Percentiles rank a stretch among this genome's conserved stretches.
These are phyloP conservation scores for Phytophthora meadii DNA, from an alignment of 352 stramenopile species.

Conservation along the genomic window DNA sequence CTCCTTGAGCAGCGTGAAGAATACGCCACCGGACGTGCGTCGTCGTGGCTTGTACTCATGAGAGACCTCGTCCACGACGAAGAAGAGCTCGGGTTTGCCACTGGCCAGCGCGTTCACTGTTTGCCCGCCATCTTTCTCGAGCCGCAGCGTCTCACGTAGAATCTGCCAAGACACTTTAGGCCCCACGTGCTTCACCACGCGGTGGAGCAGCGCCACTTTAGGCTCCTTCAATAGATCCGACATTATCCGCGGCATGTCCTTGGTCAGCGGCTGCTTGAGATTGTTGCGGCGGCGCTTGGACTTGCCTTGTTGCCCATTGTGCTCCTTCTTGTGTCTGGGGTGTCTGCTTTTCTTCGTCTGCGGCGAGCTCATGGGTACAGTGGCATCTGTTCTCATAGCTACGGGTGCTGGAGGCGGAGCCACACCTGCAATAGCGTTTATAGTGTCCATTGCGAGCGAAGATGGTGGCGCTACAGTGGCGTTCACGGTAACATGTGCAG, in stretches of 20 bases:
- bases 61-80: slow-evolving; percentile 47
- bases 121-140: slow-evolving; percentile 70
- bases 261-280: slow-evolving; percentile 55
- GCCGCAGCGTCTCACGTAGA: slow-evolving; percentile 67
- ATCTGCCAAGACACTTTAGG: slow-evolving; percentile 67
- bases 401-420: slow-evolving; percentile 7
- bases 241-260: slow-evolving; percentile 64
- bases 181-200: slow-evolving; percentile 72
- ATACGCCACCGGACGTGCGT: slow-evolving; percentile 78
- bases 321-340: slow-evolving; percentile 5
- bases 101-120: slow-evolving; percentile 57
- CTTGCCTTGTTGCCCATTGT: slow-evolving; percentile 16
- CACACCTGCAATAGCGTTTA: background rate
- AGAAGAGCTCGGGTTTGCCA: slow-evolving; percentile 56
- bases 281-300: slow-evolving; percentile 39
- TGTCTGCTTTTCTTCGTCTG: slow-evolving; percentile 13
- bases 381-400: slow-evolving; percentile 2
- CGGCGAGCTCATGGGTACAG: slow-evolving; percentile 7
- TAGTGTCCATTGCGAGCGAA: no score
- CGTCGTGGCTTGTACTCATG: slow-evolving; percentile 54
- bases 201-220: slow-evolving; percentile 74
- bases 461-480: background rate
- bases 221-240: slow-evolving; percentile 68
- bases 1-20: slow-evolving; percentile 70
- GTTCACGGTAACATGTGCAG: slow-evolving; percentile 14